phyloP scores from a whole-genome alignment of 257 asterid genomes.

The Cruciata laevipes region DNA sequence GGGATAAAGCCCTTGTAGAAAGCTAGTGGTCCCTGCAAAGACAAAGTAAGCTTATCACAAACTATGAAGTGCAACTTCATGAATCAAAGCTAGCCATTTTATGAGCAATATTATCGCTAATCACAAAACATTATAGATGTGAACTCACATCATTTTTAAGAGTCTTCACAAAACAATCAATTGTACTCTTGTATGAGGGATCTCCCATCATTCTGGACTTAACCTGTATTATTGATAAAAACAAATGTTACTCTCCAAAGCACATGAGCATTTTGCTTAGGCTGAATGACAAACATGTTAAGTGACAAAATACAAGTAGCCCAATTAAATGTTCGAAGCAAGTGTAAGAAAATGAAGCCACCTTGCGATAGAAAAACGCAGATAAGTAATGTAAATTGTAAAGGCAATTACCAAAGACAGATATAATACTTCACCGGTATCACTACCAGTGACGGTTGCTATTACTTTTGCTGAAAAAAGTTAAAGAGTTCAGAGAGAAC shows the following conservation, averaged over 20 bases:
- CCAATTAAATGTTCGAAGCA: background rate
- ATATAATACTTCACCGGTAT: background rate
- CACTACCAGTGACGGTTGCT: background rate
- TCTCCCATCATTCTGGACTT: slow-evolving; percentile 99
- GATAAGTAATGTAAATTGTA: background rate
- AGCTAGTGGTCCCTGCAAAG: slow-evolving; percentile 83
- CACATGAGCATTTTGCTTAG: background rate
- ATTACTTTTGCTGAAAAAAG: background rate
- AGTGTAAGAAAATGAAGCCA: background rate
- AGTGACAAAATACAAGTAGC: background rate
- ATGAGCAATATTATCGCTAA: background rate
- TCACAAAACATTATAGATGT: background rate
- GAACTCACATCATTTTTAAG: slow-evolving; percentile 82
- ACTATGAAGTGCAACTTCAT: background rate
- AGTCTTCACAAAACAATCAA: slow-evolving; percentile 93
- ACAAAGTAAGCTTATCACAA: slow-evolving; percentile 7
- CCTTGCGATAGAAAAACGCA: background rate
- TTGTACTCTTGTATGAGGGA: slow-evolving; percentile 69
- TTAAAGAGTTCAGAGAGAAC: slow-evolving; percentile 1
- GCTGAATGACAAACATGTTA: background rate
- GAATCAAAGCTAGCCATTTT: background rate
- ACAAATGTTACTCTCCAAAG: background rate
- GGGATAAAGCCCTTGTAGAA: slow-evolving; percentile 95
- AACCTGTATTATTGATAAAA: slow-evolving; percentile 40
- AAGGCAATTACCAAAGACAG: background rate